Percentiles rank a stretch among this genome's conserved stretches.
phyloP scores from a whole-genome alignment of 108 stramenopile genomes.

The Nitzschia putrida region DNA sequence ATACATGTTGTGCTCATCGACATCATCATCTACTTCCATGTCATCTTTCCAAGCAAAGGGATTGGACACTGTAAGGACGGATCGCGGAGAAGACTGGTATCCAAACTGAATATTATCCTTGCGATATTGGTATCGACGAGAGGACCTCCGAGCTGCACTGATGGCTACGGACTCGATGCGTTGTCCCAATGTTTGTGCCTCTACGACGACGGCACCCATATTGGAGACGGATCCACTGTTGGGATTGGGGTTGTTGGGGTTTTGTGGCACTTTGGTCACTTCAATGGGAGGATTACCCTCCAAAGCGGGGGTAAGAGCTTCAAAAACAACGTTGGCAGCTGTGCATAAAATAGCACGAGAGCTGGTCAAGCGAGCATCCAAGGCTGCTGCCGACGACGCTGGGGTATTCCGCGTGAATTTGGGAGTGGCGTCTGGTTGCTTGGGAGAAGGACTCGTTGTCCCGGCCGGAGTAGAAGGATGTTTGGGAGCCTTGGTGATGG shows the following conservation, averaged over 20 bases:
- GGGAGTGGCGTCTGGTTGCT: conserved; percentile 10
- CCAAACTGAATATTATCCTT: conserved; percentile 39
- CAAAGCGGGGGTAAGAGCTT: conserved; percentile 52
- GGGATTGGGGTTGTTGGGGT: conserved; percentile 24
- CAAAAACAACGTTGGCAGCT: conserved; percentile 63
- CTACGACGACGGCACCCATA: conserved; percentile 63
- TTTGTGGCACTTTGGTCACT: conserved; percentile 58
- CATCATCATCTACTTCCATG: conserved; percentile 20
- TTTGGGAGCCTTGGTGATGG: not conserved
- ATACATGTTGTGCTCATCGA: conserved; percentile 24
- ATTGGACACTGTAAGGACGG: conserved; percentile 22
- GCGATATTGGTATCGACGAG: conserved; percentile 58
- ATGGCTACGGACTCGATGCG: conserved; percentile 48
- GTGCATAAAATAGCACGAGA: conserved; percentile 73
- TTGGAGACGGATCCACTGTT: conserved; percentile 32
- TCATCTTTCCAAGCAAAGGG: conserved; percentile 42
- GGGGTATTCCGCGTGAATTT: conserved; percentile 59
- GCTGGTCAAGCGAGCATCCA: conserved; percentile 52
- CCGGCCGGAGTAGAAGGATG: not conserved
- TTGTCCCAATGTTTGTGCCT: conserved; percentile 61
- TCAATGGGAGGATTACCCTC: conserved; percentile 36
- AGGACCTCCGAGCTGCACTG: conserved; percentile 55
- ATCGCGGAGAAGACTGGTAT: not conserved
- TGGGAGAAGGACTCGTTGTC: not conserved
- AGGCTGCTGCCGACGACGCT: conserved; percentile 48